These are phyloP conservation scores for Spergularia marina DNA, from an alignment of 148 eudicot genomes.

Conservation along the genomic window DNA sequence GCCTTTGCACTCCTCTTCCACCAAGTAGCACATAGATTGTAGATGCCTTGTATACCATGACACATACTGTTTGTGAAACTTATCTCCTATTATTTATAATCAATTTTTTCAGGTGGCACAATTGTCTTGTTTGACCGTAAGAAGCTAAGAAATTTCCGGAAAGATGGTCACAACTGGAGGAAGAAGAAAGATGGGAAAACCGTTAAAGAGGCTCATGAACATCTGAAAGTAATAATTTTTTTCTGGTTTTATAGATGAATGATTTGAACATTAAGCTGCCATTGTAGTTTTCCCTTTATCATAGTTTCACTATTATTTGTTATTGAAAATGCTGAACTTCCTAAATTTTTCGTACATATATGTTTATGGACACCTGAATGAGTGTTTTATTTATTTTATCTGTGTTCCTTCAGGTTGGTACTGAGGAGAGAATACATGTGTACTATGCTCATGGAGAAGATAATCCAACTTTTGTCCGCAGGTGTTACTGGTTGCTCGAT, in stretches of 20 bases:
- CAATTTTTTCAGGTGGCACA: conserved; percentile 59
- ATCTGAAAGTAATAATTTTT: conserved; percentile 66
- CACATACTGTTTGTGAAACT: background rate
- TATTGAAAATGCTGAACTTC: background rate
- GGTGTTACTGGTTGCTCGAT: conserved; percentile 99
- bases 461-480: conserved; percentile 74
- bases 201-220: conserved; percentile 97
- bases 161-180: conserved; percentile 96
- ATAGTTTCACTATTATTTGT: background rate
- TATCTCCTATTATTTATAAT: conserved; percentile 5
- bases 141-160: conserved; percentile 84
- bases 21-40: background rate
- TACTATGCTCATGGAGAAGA: conserved; percentile 95
- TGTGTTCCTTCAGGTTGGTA: conserved; percentile 61
- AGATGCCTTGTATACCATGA: background rate
- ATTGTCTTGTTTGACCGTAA: conserved; percentile 89
- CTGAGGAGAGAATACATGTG: conserved; percentile 88
- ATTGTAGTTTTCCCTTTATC: background rate
- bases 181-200: conserved; percentile 95
- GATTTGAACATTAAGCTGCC: conserved; percentile 3
- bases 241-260: conserved; percentile 5
- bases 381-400: background rate
- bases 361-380: background rate
- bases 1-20: background rate
- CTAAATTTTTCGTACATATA: background rate